Evolutionary conservation across 192 early-diverging fungal genomes (phyloP), one percentile per base, ranked within the genome.

Genomic region (Phlyctochytrium bullatum): DNA sequence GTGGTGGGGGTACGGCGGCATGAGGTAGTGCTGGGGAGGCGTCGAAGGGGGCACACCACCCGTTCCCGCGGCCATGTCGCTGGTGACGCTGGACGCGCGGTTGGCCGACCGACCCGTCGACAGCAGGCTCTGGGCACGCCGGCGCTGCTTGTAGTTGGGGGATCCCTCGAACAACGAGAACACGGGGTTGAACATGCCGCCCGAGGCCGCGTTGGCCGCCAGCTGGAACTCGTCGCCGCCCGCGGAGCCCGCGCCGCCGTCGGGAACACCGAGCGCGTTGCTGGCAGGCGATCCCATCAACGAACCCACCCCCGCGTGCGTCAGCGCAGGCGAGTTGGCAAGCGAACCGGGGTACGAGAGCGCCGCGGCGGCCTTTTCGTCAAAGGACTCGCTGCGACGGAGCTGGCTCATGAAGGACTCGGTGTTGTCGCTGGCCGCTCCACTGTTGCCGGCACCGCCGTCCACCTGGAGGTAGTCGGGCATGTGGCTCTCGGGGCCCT

Each of bases 91-190:
- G 6, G 33, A 40, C 4, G 34, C 61, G 4, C 50, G 4, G 12
- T 25, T 30, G 10, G 27, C 57, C 27, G 6, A 10, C 20, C 23
- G 4, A 10, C 50, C 50, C 14, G 10, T 14, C 65, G 50, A 56
- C 23, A 74, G 63, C 29, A 74, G 23, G 3, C 66, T 65, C 50
- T 63, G 66, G 3, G 62, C 62, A 28, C 87, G 76, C 30, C 87
- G 75, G 35, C 89, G 78, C 73, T 90, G 88, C 68, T 90, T 90
- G 76, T 89, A 90, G 3, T 83, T 87, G 36, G 86, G 87, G 1
- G 87, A 85, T 6, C 85, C 85, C 34, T 89, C 89, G 68, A 89
- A 87, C 10, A 90, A 74, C 4, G 83, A 75, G 40, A 88, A 82
- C 25, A 82, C 73, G 14, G 59, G 36, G 60, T 28, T 61, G 27